Conservation (phyloP, 1,139 yeast species). For the Diutina sp. region DNA sequence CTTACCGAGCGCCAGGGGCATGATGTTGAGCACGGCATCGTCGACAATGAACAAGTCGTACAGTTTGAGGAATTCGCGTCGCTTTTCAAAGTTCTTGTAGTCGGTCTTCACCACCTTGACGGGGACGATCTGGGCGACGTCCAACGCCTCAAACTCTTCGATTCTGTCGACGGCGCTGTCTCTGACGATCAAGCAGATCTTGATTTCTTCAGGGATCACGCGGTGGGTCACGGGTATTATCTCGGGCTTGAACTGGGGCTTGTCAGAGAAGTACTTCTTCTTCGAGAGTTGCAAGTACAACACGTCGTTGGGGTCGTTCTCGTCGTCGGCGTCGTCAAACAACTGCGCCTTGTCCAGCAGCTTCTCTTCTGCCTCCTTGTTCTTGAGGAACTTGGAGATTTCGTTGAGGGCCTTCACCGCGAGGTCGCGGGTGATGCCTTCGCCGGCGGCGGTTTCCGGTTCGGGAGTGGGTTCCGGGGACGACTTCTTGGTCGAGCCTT, state of each 20-base stretch:
- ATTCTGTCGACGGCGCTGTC: constrained; percentile 48
- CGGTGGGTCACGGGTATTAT: constrained; percentile 37
- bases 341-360: constrained; percentile 12
- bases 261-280: constrained; percentile 48
- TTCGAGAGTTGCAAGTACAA: constrained; percentile 44
- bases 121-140: constrained; percentile 39
- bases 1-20: constrained; percentile 79
- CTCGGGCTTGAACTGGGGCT: constrained; percentile 65
- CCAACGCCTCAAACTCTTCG: constrained; percentile 49
- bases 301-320: constrained; percentile 21
- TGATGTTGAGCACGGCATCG: constrained; percentile 63
- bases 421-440: constrained; percentile 5
- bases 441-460: background rate
- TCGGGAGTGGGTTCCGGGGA: background rate
- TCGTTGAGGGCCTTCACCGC: constrained; percentile 11
- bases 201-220: constrained; percentile 26
- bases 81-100: constrained; percentile 57
- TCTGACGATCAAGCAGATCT: constrained; percentile 61
- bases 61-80: constrained; percentile 46
- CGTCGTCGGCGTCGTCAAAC: constrained; percentile 22
- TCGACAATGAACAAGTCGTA: constrained; percentile 75
- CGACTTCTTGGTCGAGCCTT: constrained; percentile 3
- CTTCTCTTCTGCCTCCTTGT: constrained; percentile 13
- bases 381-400: constrained; percentile 5
- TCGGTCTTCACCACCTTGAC: constrained; percentile 50